A percentile compares a stretch with the other conserved stretches of the same genome.
phyloP scores from a whole-genome alignment of 2,329 filamentous ascomycete species.

The Herpotrichia juniperi region DNA sequence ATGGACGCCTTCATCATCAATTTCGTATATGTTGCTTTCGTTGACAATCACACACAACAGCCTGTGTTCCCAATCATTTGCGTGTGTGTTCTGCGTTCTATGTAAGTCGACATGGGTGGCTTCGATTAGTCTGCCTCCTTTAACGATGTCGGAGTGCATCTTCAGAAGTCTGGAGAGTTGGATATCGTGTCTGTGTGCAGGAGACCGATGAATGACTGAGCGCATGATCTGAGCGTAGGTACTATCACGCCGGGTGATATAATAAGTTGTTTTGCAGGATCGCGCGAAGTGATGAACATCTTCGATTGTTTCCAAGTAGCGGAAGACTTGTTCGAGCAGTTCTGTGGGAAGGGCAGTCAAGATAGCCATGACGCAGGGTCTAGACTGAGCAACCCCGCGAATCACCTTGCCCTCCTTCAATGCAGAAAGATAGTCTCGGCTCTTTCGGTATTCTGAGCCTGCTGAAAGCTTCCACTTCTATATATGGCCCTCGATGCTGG shows the following conservation, averaged over 20 bases:
- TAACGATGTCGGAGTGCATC: conserved; percentile 25
- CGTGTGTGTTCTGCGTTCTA: not conserved
- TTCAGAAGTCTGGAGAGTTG: conserved; percentile 25
- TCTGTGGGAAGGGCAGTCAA: conserved; percentile 24
- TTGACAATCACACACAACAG: not conserved
- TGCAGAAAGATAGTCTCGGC: no score
- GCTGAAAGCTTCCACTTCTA: no score
- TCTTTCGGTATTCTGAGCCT: no score
- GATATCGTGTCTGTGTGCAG: conserved; percentile 27
- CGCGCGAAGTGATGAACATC: conserved; percentile 31
- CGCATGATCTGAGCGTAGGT: conserved; percentile 33
- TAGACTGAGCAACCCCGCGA: no score
- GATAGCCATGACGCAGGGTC: conserved; percentile 9
- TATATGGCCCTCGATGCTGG: no score
- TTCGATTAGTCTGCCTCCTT: conserved; percentile 4
- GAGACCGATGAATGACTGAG: conserved; percentile 19
- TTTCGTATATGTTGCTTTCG: not conserved
- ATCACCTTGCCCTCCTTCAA: no score
- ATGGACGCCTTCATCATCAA: conserved; percentile 14
- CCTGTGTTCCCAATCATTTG: conserved; percentile 12
- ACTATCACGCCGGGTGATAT: conserved; percentile 14
- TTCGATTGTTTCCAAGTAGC: conserved; percentile 29
- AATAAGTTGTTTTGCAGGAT: conserved; percentile 16
- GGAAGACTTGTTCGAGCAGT: conserved; percentile 23
- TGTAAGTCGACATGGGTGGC: conserved; percentile 2